Evolutionary conservation across 2,329 filamentous ascomycete genomes (phyloP).

Genomic region (Bipolaris oryzae): DNA sequence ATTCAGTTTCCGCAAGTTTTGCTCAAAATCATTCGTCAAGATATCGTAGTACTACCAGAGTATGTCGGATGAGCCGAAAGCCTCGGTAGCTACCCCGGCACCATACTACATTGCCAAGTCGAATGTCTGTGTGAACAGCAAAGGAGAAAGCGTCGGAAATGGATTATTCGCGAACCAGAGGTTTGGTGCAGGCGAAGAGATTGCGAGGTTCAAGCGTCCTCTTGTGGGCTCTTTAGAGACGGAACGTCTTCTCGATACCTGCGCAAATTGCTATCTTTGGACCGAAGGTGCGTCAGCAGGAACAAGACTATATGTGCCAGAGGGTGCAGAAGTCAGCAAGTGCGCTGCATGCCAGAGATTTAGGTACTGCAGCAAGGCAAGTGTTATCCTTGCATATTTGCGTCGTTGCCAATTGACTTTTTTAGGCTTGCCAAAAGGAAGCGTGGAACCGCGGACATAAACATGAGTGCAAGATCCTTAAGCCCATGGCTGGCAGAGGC

Average conservation of each 20-base stretch:
- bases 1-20: neutral
- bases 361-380: constrained; percentile 65
- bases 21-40: neutral
- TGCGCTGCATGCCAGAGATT: constrained; percentile 65
- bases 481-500: constrained; percentile 48
- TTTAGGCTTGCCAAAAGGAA: constrained; percentile 62
- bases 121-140: constrained; percentile 26
- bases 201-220: constrained; percentile 58
- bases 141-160: constrained; percentile 50
- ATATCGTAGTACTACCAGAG: neutral
- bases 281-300: constrained; percentile 40
- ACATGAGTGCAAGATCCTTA: constrained; percentile 62
- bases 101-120: constrained; percentile 33
- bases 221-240: constrained; percentile 62
- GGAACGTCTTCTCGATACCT: constrained; percentile 59
- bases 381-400: constrained; percentile 12
- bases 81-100: constrained; percentile 4
- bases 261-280: constrained; percentile 63
- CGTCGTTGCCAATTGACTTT: constrained; percentile 6
- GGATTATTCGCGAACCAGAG: constrained; percentile 61
- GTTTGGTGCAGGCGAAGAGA: constrained; percentile 56
- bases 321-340: constrained; percentile 52
- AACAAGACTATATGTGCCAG: constrained; percentile 41
- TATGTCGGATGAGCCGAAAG: constrained; percentile 2
- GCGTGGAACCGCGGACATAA: constrained; percentile 67